A percentile compares a stretch with the other conserved stretches of the same genome.
These are phyloP conservation scores for Teratosphaeria destructans DNA, from an alignment of 2,329 filamentous ascomycete genomes.

Conservation along the genomic window DNA sequence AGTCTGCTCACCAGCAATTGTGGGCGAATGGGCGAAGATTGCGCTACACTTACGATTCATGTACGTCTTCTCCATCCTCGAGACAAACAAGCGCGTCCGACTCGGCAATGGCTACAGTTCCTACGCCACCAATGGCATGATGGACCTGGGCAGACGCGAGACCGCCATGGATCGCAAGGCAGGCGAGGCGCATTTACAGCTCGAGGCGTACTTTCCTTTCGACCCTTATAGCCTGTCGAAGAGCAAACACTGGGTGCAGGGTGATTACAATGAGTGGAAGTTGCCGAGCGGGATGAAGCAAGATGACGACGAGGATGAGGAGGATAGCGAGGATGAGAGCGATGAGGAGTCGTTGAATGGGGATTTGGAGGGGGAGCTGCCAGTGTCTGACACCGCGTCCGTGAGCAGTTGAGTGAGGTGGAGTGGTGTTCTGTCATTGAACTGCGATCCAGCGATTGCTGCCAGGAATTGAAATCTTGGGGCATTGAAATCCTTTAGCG, in stretches of 20 bases:
- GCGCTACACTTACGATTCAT: conserved; percentile 77
- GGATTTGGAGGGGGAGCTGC: conserved; percentile 12
- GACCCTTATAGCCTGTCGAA: conserved; percentile 86
- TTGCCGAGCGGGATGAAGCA: conserved; percentile 54
- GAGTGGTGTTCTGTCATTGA: not conserved
- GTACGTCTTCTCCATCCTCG: conserved; percentile 79
- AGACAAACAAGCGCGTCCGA: conserved; percentile 83
- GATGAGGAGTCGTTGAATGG: conserved; percentile 12
- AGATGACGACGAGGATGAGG: conserved; percentile 44
- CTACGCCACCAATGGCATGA: conserved; percentile 41
- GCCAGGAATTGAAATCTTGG: not conserved
- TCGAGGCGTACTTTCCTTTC: conserved; percentile 94
- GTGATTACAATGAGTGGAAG: conserved; percentile 73
- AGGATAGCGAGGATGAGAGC: conserved; percentile 33
- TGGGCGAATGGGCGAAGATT: conserved; percentile 82
- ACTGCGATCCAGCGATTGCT: not conserved
- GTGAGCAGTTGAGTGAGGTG: conserved; percentile 10
- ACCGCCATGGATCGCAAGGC: conserved; percentile 43
- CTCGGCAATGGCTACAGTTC: conserved; percentile 54
- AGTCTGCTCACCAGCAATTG: conserved; percentile 82
- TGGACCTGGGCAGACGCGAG: conserved; percentile 44
- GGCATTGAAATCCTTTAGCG: conserved; percentile 8
- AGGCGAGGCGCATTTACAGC: conserved; percentile 69
- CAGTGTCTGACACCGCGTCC: conserved; percentile 11
- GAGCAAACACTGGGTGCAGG: conserved; percentile 79